These are phyloP conservation scores for Ophiostoma ulmi DNA, from an alignment of 2,329 filamentous ascomycete genomes.

Conservation along the genomic window DNA sequence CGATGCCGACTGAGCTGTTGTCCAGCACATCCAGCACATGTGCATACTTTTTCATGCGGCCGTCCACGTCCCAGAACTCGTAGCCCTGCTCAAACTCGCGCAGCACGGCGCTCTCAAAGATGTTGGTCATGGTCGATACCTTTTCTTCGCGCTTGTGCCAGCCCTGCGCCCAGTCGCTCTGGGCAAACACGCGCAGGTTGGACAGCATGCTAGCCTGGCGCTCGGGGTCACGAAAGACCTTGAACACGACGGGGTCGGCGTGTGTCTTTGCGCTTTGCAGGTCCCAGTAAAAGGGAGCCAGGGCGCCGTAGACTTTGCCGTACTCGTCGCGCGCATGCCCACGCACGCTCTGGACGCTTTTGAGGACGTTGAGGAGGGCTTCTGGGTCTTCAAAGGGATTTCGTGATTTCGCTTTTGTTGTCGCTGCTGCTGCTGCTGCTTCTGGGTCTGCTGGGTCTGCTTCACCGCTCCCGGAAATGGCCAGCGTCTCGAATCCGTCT, in stretches of 20 bases:
- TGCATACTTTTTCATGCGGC: constrained; percentile 82
- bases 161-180: constrained; percentile 73
- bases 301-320: constrained; percentile 79
- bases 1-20: constrained; percentile 70
- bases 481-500: constrained; percentile 65
- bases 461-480: constrained; percentile 39
- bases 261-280: constrained; percentile 66
- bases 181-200: constrained; percentile 71
- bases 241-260: constrained; percentile 78
- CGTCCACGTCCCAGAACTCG: constrained; percentile 80
- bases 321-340: constrained; percentile 86
- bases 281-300: constrained; percentile 86
- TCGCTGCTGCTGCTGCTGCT: constrained; percentile 25
- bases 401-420: constrained; percentile 32
- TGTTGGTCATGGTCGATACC: constrained; percentile 65
- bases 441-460: constrained; percentile 15
- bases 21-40: constrained; percentile 78
- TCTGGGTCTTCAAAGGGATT: constrained; percentile 54
- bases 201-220: constrained; percentile 84
- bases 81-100: constrained; percentile 92
- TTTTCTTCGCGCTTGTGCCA: constrained; percentile 67
- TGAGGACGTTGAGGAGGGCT: constrained; percentile 63
- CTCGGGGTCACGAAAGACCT: constrained; percentile 80
- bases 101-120: constrained; percentile 87
- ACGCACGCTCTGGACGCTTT: constrained; percentile 68